Evolutionary conservation across 345 rosid genomes (phyloP), one percentile per base, ranked within the genome.

Genomic region (Heritiera littoralis): DNA sequence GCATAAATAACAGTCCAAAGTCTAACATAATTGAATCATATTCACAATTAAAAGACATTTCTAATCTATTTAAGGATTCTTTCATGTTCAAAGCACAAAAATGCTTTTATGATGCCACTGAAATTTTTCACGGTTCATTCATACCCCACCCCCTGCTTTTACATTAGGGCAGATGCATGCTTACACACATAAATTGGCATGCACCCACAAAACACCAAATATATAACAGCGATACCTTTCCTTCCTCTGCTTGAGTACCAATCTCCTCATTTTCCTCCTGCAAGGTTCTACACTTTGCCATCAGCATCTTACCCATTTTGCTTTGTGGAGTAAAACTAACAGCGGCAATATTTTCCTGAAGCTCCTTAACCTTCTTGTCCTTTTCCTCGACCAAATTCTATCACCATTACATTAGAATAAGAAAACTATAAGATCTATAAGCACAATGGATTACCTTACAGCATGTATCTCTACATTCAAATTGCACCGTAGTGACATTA

Each of bases 221-320:
- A 46, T n/a, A 68, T 28, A 65, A 67, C 28, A 28, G 40, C 3
- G 72, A 45, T 84, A 94, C 98, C 97, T 92, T 93, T 84, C 99
- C 99, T 87, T 94, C 99, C 60, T 96, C 87, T 74, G 97, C 97
- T 87, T 92, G 97, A 79, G 87, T 89, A 76, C 98, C 99, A 79
- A 97, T 93, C 87, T 97, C 99, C 81, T 94, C 98, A 79, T 97
- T 97, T 89, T 97, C 99, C 85, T 94, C 99, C 81, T 89, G 95
- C 82, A 93, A 80, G 63, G 99, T 94, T 84, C 88, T 90, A 80
- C 98, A 94, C 81, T 97, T 97, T 18, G 94, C 93, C 98, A 97
- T 90, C 81, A 97, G 90, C 97, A 94, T 89, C 87, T 85, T 94
- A n/a, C 99, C 99, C 93, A 86, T 92, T 89, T 90, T 91, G 89